Evolutionary conservation across 805 yeast genomes (phyloP).

Genomic region (Suhomyces vadensis): DNA sequence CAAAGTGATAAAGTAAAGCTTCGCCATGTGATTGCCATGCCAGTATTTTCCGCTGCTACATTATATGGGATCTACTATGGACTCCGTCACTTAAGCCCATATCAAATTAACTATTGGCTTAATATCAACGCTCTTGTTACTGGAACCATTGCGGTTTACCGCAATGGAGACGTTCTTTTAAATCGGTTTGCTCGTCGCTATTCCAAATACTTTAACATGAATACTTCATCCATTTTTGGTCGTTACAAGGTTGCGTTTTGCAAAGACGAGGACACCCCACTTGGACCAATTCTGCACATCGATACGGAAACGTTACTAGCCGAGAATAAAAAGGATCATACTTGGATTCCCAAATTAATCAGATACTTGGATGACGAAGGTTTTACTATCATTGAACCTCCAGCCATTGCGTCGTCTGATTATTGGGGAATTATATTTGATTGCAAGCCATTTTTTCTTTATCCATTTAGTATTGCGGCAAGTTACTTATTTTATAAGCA

Average conservation of each 20-base stretch:
- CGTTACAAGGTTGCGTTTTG: slow-evolving; percentile 46
- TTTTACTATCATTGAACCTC: slow-evolving; percentile 16
- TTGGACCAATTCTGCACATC: slow-evolving; percentile 38
- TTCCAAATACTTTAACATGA: slow-evolving; percentile 16
- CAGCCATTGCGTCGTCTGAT: slow-evolving; percentile 13
- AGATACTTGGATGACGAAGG: slow-evolving; percentile 15
- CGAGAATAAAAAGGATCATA: slow-evolving; percentile 10
- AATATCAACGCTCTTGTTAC: slow-evolving; percentile 35
- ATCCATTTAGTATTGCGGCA: slow-evolving; percentile 17
- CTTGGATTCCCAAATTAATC: slow-evolving; percentile 9
- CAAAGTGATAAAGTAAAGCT: slow-evolving; percentile 11
- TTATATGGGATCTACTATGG: slow-evolving; percentile 41
- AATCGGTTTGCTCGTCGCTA: slow-evolving; percentile 27
- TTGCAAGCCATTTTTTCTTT: slow-evolving; percentile 13
- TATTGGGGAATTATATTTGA: slow-evolving; percentile 26
- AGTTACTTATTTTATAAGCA: slow-evolving; percentile 16
- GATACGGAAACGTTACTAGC: slow-evolving; percentile 10
- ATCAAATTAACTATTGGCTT: slow-evolving; percentile 31
- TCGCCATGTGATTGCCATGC: slow-evolving; percentile 40
- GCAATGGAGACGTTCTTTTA: slow-evolving; percentile 26
- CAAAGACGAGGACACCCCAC: slow-evolving; percentile 37
- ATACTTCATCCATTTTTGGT: slow-evolving; percentile 10
- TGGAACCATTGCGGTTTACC: slow-evolving; percentile 33
- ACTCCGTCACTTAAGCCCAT: slow-evolving; percentile 32
- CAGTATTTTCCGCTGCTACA: slow-evolving; percentile 43